Evolutionary conservation across 2,329 filamentous ascomycete species (phyloP).

Genomic region (Tolypocladium paradoxum): DNA sequence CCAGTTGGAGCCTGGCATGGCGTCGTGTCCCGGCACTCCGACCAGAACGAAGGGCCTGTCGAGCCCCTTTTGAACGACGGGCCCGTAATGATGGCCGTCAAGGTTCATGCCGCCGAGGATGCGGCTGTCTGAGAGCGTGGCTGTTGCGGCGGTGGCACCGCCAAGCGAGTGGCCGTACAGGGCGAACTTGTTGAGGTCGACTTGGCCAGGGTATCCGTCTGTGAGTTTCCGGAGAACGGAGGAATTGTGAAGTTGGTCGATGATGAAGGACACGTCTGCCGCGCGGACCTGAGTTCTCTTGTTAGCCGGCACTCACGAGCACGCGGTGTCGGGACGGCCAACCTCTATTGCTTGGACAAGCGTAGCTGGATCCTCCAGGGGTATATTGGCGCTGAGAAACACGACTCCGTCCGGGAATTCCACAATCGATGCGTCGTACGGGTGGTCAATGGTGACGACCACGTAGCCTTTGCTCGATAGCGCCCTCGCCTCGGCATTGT

Average conservation of each 20-base stretch:
- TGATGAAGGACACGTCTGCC: constrained; percentile 22
- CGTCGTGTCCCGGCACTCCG: constrained; percentile 8
- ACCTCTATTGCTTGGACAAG: not conserved
- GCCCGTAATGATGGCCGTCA: constrained; percentile 20
- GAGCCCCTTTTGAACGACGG: constrained; percentile 9
- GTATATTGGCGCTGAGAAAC: constrained; percentile 7
- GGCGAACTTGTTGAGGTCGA: constrained; percentile 7
- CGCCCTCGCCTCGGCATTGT: constrained; percentile 26
- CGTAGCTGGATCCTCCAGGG: not conserved
- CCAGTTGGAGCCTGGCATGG: constrained; percentile 9
- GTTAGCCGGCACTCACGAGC: not conserved
- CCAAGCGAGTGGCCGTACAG: constrained; percentile 26
- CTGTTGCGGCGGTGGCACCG: constrained; percentile 19
- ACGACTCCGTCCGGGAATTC: constrained; percentile 28
- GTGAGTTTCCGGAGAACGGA: constrained; percentile 2
- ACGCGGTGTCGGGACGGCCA: not conserved
- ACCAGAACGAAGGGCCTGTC: constrained; percentile 10
- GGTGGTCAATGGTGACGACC: constrained; percentile 35
- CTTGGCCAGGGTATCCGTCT: not conserved
- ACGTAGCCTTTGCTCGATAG: constrained; percentile 33
- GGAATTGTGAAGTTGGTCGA: constrained; percentile 16
- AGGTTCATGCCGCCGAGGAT: constrained; percentile 24
- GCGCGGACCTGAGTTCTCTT: constrained; percentile 13
- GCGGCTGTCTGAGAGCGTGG: constrained; percentile 16
- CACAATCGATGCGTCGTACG: constrained; percentile 29